Evolutionary conservation across 805 yeast species (phyloP).

Genomic region (Ogataea pini): DNA sequence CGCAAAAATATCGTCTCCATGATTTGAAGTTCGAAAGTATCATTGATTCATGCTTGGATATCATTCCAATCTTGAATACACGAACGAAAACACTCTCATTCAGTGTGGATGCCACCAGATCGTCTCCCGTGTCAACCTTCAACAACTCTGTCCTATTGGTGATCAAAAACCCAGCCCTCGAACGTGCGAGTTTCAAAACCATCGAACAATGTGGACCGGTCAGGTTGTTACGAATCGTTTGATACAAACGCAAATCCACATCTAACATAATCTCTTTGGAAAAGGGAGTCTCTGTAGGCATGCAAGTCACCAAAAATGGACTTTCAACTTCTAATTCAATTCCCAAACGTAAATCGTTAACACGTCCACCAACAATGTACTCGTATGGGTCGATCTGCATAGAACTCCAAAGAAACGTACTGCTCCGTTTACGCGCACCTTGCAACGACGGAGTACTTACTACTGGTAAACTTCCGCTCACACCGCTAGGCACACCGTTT

Average conservation of each 20-base stretch:
- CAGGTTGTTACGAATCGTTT: conserved; percentile 18
- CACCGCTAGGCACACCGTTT: neutral
- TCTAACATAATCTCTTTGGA: conserved; percentile 7
- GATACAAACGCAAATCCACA: conserved; percentile 18
- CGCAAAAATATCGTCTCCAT: conserved; percentile 48
- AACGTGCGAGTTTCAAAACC: conserved; percentile 29
- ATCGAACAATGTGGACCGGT: conserved; percentile 22
- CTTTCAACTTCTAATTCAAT: conserved; percentile 17
- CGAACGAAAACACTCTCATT: conserved; percentile 32
- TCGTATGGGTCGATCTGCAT: conserved; percentile 38
- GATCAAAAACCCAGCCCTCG: conserved; percentile 29
- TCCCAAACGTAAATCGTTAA: conserved; percentile 26
- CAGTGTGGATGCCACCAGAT: conserved; percentile 4
- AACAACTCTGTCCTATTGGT: conserved; percentile 18
- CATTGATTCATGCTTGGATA: conserved; percentile 42
- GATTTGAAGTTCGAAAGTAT: conserved; percentile 27
- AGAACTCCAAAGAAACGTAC: conserved; percentile 33
- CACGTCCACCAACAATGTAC: conserved; percentile 33
- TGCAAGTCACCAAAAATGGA: conserved; percentile 25
- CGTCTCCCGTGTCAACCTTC: conserved; percentile 9
- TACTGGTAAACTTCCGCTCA: conserved; percentile 1
- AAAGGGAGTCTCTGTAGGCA: conserved; percentile 10
- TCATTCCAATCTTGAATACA: conserved; percentile 42
- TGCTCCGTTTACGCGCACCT: conserved; percentile 28
- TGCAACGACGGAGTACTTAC: conserved; percentile 11